phyloP scores from a whole-genome alignment of 2,329 filamentous ascomycete species.

The Exutisphaerella laricina region DNA sequence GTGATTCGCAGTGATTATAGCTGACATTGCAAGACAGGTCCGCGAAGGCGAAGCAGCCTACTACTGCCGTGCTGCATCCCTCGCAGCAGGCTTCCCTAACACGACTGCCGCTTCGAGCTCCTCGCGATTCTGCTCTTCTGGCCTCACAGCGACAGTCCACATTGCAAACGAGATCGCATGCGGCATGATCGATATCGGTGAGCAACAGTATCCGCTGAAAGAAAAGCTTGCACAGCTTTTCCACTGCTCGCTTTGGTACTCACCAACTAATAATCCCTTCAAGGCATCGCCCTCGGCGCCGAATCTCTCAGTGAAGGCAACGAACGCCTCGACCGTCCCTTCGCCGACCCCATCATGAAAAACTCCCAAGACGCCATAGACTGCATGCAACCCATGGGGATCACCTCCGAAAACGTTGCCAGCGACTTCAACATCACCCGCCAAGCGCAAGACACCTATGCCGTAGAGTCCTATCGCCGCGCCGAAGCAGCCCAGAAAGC shows the following conservation, averaged over 20 bases:
- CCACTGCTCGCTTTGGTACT: no score
- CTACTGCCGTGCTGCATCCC: slow-evolving; percentile 76
- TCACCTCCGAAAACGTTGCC: slow-evolving; percentile 84
- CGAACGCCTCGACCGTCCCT: slow-evolving; percentile 69
- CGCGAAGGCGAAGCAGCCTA: slow-evolving; percentile 75
- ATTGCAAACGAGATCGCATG: slow-evolving; percentile 70
- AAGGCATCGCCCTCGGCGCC: slow-evolving; percentile 69
- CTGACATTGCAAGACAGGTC: neutral
- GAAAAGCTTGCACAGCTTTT: no score
- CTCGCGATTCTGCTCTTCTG: slow-evolving; percentile 82
- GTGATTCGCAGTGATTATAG: neutral
- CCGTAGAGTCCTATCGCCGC: slow-evolving; percentile 65
- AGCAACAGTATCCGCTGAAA: neutral
- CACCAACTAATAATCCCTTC: neutral
- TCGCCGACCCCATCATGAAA: slow-evolving; percentile 65
- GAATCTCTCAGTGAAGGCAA: slow-evolving; percentile 94
- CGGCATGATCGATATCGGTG: slow-evolving; percentile 64
- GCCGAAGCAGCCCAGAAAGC: slow-evolving; percentile 63
- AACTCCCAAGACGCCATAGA: slow-evolving; percentile 65
- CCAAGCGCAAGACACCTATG: slow-evolving; percentile 75
- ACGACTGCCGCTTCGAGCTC: slow-evolving; percentile 71
- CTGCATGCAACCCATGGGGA: slow-evolving; percentile 89
- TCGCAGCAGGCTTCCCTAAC: slow-evolving; percentile 87
- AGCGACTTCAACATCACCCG: slow-evolving; percentile 65
- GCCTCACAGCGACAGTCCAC: slow-evolving; percentile 69